These are phyloP conservation scores for Cladophialophora exuberans DNA, from an alignment of 2,329 filamentous ascomycete species.

Conservation along the genomic window DNA sequence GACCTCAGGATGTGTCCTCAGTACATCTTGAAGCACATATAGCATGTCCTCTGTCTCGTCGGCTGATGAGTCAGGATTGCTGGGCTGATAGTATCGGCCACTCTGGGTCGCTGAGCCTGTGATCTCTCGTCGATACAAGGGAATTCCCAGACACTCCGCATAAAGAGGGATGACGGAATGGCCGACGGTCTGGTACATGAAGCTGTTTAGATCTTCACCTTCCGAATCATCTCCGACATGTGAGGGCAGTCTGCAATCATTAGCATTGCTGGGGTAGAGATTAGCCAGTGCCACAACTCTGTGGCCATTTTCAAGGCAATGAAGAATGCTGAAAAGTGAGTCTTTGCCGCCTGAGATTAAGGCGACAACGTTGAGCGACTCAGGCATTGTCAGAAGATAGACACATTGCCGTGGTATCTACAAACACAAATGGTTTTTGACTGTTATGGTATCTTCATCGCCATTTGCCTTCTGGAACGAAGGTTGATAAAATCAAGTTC, in stretches of 20 bases:
- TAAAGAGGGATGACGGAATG: slow-evolving; percentile 87
- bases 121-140: slow-evolving; percentile 81
- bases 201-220: slow-evolving; percentile 81
- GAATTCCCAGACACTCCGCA: slow-evolving; percentile 74
- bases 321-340: slow-evolving; percentile 89
- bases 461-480: too few species aligned
- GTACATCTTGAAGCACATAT: slow-evolving; percentile 70
- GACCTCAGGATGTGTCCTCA: slow-evolving; percentile 71
- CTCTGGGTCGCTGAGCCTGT: slow-evolving; percentile 70
- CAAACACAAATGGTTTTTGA: too few species aligned
- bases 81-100: slow-evolving; percentile 68
- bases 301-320: slow-evolving; percentile 86
- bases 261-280: slow-evolving; percentile 64
- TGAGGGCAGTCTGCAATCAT: slow-evolving; percentile 1
- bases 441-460: too few species aligned
- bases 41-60: slow-evolving; percentile 92
- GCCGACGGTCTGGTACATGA: slow-evolving; percentile 99
- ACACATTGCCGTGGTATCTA: neutral
- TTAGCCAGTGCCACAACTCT: slow-evolving; percentile 86
- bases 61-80: slow-evolving; percentile 3
- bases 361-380: slow-evolving; percentile 73
- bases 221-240: slow-evolving; percentile 38
- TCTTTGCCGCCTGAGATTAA: slow-evolving; percentile 97
- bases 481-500: too few species aligned
- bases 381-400: neutral